Conservation (phyloP, 2,329 filamentous ascomycete species). For the Penicillium sp. region DNA sequence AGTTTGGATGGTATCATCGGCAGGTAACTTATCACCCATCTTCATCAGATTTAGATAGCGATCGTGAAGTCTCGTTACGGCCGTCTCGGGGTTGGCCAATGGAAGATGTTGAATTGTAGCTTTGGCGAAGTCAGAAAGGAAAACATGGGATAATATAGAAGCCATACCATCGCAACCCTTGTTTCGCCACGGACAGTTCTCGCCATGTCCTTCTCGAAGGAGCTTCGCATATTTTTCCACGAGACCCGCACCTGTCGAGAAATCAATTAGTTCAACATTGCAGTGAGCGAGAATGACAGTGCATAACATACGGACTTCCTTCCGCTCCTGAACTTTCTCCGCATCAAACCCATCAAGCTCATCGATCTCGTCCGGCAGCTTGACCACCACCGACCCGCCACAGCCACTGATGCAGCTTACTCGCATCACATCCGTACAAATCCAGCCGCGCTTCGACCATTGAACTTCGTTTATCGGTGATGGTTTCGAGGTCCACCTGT, state of each 20-base stretch:
- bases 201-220: constrained; percentile 71
- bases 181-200: constrained; percentile 81
- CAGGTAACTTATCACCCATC: constrained; percentile 40
- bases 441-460: constrained; percentile 93
- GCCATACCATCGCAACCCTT: constrained; percentile 78
- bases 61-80: constrained; percentile 57
- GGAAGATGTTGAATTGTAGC: constrained; percentile 65
- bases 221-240: constrained; percentile 72
- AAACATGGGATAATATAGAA: not conserved
- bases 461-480: constrained; percentile 80
- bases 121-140: constrained; percentile 28
- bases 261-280: not conserved
- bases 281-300: constrained; percentile 16
- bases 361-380: constrained; percentile 66
- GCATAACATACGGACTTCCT: constrained; percentile 42
- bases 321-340: constrained; percentile 43
- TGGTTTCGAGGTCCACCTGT: constrained; percentile 91
- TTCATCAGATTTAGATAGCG: constrained; percentile 60
- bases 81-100: constrained; percentile 59
- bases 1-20: constrained; percentile 29
- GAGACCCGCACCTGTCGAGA: constrained; percentile 56
- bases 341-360: constrained; percentile 47
- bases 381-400: constrained; percentile 77
- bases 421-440: constrained; percentile 76
- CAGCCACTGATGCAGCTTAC: constrained; percentile 80